A percentile compares a stretch with the other conserved stretches of the same genome.
Evolutionary conservation across 352 stramenopile species (phyloP).

Genomic region (Globisporangium apiculatum): DNA sequence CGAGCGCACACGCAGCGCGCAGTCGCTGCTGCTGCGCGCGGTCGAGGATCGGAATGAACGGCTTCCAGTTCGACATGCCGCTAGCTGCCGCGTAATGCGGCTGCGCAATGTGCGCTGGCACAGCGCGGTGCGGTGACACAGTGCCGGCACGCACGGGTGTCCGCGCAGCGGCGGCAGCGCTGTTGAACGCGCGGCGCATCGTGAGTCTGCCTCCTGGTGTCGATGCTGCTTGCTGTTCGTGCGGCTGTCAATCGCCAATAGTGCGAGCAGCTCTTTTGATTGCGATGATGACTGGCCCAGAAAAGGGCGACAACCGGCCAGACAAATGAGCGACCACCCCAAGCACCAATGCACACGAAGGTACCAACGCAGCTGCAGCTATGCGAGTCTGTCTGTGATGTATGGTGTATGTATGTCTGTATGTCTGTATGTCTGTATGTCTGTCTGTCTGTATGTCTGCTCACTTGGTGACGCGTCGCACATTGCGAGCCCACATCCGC

Average conservation of each 20-base stretch:
- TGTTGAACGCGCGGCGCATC: constrained; percentile 27
- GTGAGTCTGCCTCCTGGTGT: too few species aligned
- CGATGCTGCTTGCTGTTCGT: too few species aligned
- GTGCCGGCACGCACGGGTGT: constrained; percentile 33
- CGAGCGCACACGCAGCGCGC: constrained; percentile 60
- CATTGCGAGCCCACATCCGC: constrained; percentile 43
- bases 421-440: neutral
- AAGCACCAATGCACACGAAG: neutral
- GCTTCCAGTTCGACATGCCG: constrained; percentile 57
- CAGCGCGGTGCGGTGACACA: constrained; percentile 38
- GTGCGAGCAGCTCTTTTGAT: too few species aligned
- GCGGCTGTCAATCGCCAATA: too few species aligned
- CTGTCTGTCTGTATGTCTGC: neutral
- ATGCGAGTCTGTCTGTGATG: too few species aligned
- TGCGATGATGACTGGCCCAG: neutral
- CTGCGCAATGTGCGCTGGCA: constrained; percentile 45
- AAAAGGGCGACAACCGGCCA: constrained; percentile 1
- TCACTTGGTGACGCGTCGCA: constrained; percentile 13
- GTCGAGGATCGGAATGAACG: constrained; percentile 78
- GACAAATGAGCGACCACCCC: constrained; percentile 4
- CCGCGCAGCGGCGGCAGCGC: constrained; percentile 16
- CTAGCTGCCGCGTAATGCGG: constrained; percentile 61
- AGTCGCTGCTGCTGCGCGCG: constrained; percentile 53
- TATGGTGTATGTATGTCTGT: neutral
- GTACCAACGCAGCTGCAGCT: too few species aligned